Conservation (phyloP, 495 filamentous ascomycete species). For the Aspergillus nanangensis region DNA sequence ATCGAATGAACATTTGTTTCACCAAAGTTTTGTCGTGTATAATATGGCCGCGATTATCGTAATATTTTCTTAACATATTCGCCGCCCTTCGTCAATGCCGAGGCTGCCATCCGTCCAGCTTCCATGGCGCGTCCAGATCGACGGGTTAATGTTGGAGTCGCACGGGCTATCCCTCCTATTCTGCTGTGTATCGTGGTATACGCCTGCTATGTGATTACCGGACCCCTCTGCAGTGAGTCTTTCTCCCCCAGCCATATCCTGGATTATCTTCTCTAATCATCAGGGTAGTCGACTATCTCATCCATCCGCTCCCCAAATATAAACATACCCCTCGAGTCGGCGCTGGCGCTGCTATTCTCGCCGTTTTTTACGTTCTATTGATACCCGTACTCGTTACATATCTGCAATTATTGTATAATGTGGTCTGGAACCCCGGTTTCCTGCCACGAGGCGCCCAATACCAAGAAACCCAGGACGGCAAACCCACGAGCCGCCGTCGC, state of each 20-base stretch:
- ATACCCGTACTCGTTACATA: conserved; percentile 63
- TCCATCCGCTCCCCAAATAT: conserved; percentile 44
- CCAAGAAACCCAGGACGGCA: conserved; percentile 11
- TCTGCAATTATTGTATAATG: conserved; percentile 58
- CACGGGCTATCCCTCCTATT: conserved; percentile 54
- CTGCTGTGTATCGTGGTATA: conserved; percentile 56
- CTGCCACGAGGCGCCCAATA: conserved; percentile 50
- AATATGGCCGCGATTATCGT: conserved; percentile 11
- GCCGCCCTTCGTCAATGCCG: conserved; percentile 11
- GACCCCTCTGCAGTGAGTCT: conserved; percentile 50
- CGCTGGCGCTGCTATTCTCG: conserved; percentile 63
- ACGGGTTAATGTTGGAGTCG: conserved; percentile 47
- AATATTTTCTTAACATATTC: neutral
- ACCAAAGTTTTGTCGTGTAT: neutral
- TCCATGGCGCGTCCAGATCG: conserved; percentile 34
- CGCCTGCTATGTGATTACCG: conserved; percentile 58
- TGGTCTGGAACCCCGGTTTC: conserved; percentile 65
- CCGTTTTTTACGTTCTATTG: conserved; percentile 66
- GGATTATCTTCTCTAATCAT: neutral
- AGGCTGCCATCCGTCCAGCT: conserved; percentile 5
- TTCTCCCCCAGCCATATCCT: neutral
- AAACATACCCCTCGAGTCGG: conserved; percentile 38
- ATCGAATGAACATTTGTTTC: neutral
- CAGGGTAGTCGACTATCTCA: conserved; percentile 57
- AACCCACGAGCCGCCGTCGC: conserved; percentile 9